phyloP scores from a whole-genome alignment of 78 protist species.

The slime mould (Dictyostelium discoideum) region DNA sequence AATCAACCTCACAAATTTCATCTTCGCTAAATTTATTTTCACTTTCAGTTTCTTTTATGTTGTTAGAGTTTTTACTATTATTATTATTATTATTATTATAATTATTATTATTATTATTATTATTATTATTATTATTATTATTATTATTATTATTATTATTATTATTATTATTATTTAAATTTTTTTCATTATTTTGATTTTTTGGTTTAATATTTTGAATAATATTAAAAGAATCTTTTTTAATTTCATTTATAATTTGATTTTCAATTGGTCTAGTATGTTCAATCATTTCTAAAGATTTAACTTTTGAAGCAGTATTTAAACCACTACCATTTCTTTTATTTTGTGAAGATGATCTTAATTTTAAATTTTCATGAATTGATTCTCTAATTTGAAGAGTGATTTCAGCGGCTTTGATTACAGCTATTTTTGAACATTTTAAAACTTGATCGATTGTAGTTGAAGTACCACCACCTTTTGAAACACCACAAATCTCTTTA shows the following conservation, averaged over 20 bases:
- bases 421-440: constrained; percentile 75
- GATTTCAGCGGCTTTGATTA: constrained; percentile 55
- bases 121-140: background rate
- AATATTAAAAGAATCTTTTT: background rate
- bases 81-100: background rate
- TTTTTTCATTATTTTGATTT: background rate
- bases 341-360: background rate
- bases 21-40: too few relatives aligned
- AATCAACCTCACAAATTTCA: too few relatives aligned
- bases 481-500: constrained; percentile 86
- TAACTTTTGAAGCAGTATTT: too few relatives aligned
- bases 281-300: constrained; percentile 45
- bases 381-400: constrained; percentile 49
- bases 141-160: background rate
- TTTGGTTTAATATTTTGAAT: background rate
- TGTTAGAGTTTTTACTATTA: background rate
- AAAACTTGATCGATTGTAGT: constrained; percentile 55
- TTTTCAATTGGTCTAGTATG: constrained; percentile 33
- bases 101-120: background rate
- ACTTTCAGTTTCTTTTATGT: too few relatives aligned
- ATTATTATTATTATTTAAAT: background rate
- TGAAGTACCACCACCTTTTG: constrained; percentile 88
- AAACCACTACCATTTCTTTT: constrained; percentile 4
- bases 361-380: constrained; percentile 34
- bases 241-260: background rate